Evolutionary conservation across 257 asterid genomes (phyloP), one percentile per base, ranked within the genome.

Genomic region (Gardenia jasminoides): DNA sequence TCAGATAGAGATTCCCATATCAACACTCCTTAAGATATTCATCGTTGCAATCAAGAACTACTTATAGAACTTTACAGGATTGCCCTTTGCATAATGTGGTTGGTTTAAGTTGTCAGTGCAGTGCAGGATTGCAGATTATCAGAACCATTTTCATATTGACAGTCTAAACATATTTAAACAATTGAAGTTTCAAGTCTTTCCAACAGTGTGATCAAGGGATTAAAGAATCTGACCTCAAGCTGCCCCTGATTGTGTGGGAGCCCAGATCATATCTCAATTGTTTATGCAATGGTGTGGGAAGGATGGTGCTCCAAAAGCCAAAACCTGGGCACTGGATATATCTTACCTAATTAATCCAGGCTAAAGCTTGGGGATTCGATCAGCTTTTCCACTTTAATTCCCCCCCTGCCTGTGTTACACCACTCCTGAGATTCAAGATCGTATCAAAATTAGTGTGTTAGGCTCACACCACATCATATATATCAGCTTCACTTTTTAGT

Each of bases 271-370:
- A 46, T 70, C 13, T 43, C n/a, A 46, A 78, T 46, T 59, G 33
- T 41, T 67, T 58, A 59, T 58, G 76, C 12, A 80, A 39, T 59
- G 61, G 72, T 52, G 17, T 54, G 78, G 33, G 77, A 77, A 70
- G 81, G 78, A 81, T 67, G 83, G 82, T 78, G 81, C 75, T 75
- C 62, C 54, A 81, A 83, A 85, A 61, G 82, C 54, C 54, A 12
- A 48, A 48, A 61, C 68, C 77, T 72, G 84, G 54, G 54, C 41
- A 36, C 41, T 36, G 41, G 41, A 36, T 36, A 5, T 36, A 2
- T 36, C 41, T 36, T 36, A 36, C 41, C 41, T 36, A 5, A 36
- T 5, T 36, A 5, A 36, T 36, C 41, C 41, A 36, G 41, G 41
- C 41, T 36, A 36, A 5, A 36, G 41, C 41, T 36, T 36, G 41